These are phyloP conservation scores for Corniculantispora saksenae DNA, from an alignment of 2,329 filamentous ascomycete genomes.

Conservation along the genomic window DNA sequence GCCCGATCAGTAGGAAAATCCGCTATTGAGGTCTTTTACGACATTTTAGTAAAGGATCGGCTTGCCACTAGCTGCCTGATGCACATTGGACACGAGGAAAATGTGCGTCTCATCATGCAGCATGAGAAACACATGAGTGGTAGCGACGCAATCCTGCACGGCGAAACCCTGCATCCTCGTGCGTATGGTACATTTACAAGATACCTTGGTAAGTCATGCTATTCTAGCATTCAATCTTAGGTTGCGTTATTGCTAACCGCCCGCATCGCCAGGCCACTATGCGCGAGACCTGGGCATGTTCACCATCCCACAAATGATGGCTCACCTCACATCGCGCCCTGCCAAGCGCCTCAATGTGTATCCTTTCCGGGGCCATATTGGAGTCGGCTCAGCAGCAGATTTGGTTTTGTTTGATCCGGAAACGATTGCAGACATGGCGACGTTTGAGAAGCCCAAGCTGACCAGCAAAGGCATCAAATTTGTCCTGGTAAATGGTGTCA, in stretches of 20 bases:
- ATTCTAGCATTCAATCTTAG: not conserved
- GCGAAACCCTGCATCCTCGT: constrained; percentile 27
- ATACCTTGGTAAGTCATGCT: constrained; percentile 23
- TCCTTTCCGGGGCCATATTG: constrained; percentile 25
- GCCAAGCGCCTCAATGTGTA: constrained; percentile 27
- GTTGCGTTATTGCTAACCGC: not conserved
- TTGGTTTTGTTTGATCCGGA: constrained; percentile 27
- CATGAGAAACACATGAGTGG: constrained; percentile 29
- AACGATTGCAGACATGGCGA: constrained; percentile 25
- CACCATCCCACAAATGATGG: constrained; percentile 25
- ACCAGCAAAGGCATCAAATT: constrained; percentile 25
- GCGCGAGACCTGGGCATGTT: constrained; percentile 26
- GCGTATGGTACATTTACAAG: constrained; percentile 29
- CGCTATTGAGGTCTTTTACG: constrained; percentile 26
- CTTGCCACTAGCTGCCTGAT: constrained; percentile 27
- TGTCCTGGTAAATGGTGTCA: constrained; percentile 27
- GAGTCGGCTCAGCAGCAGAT: constrained; percentile 27
- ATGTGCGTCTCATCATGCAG: constrained; percentile 28
- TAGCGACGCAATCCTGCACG: constrained; percentile 28
- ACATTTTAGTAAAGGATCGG: constrained; percentile 25
- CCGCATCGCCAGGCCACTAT: constrained; percentile 23
- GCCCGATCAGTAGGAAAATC: constrained; percentile 19
- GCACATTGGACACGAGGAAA: constrained; percentile 29
- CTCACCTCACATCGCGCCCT: constrained; percentile 27
- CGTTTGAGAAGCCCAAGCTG: constrained; percentile 26